Evolutionary conservation across 768 basidiomycete genomes (phyloP).

Genomic region (Pilatotrama ljubarskyi): DNA sequence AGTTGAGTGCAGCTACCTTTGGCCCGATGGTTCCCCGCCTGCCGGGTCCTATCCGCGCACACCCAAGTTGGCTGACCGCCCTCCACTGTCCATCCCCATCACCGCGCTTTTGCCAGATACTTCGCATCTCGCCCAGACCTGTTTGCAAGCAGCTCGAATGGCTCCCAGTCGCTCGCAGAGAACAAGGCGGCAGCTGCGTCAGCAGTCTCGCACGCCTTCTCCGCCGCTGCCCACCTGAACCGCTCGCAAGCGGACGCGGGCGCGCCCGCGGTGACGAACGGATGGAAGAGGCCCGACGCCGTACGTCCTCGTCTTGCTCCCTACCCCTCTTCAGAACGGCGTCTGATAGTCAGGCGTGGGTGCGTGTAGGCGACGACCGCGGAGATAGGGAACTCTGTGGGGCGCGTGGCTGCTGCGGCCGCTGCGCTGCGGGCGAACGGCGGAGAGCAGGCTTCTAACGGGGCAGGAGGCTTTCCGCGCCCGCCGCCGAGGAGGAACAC

Average conservation of each 20-base stretch:
- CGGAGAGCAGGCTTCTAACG: neutral
- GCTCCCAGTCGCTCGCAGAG: neutral
- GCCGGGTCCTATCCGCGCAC: neutral
- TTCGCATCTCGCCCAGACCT: conserved; percentile 73
- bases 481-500: conserved; percentile 27
- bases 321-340: neutral
- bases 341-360: neutral
- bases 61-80: conserved; percentile 1
- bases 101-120: no score
- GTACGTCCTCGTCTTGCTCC: conserved; percentile 30
- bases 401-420: conserved; percentile 60
- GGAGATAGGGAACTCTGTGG: conserved; percentile 44
- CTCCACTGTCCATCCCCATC: neutral
- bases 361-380: conserved; percentile 27
- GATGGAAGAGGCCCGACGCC: conserved; percentile 26
- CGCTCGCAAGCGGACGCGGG: neutral
- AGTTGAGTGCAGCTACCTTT: conserved; percentile 44
- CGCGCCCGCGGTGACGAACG: conserved; percentile 11
- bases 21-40: neutral
- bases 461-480: conserved; percentile 24
- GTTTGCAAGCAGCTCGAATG: conserved; percentile 29
- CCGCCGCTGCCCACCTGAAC: neutral
- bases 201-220: conserved; percentile 21
- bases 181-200: conserved; percentile 20
- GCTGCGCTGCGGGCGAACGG: conserved; percentile 37